Conservation (phyloP, 2,329 filamentous ascomycete genomes). For the Hymenoscyphus albidus region DNA sequence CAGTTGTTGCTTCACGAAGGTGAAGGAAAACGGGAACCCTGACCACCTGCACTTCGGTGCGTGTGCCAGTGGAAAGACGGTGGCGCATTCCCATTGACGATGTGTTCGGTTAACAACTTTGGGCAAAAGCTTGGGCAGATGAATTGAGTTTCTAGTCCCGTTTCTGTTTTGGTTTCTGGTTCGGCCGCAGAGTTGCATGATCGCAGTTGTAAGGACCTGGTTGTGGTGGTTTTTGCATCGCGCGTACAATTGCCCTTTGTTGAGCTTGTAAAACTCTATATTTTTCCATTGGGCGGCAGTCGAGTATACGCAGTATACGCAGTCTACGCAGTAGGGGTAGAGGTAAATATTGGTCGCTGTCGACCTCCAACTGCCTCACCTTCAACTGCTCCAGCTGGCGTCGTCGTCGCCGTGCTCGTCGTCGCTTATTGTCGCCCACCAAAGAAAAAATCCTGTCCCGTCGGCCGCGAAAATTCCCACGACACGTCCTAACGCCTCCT, state of each 20-base stretch:
- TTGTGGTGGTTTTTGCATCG: not conserved
- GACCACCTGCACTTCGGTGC: not conserved
- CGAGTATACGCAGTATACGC: not conserved
- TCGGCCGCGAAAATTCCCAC: not conserved
- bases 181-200: not conserved
- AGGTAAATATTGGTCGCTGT: too few relatives aligned
- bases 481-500: not conserved
- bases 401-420: too few relatives aligned
- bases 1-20: not conserved
- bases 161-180: not conserved
- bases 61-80: not conserved
- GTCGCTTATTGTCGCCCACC: too few relatives aligned
- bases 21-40: not conserved
- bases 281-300: too few relatives aligned
- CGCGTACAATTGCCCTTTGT: not conserved
- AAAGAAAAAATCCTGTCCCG: not conserved
- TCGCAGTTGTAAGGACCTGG: not conserved
- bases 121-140: not conserved
- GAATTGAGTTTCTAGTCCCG: not conserved
- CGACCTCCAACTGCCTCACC: too few relatives aligned
- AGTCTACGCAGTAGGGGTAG: not conserved
- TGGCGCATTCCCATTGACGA: not conserved
- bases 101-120: not conserved
- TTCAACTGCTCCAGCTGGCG: too few relatives aligned
- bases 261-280: too few relatives aligned